Evolutionary conservation across 306 rosid genomes (phyloP), one percentile per base, ranked within the genome.

Genomic region (Mimosa bimucronata): DNA sequence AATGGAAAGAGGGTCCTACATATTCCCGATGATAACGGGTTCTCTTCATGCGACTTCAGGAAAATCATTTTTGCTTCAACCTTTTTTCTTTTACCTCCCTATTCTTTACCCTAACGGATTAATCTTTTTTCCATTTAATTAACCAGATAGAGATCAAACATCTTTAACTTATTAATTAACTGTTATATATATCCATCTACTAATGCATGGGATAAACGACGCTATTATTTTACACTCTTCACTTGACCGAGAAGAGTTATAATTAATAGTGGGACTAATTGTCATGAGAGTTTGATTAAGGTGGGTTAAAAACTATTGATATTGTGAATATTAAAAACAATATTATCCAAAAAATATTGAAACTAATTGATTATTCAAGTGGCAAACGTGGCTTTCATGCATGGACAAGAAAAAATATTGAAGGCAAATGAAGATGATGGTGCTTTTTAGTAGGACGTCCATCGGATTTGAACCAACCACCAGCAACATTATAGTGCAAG

Each of bases 21-120:
- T 78, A 26, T 70, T 62, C 71, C 76, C 73, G 75, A 44, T 77
- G 66, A 80, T 77, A 74, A 74, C 66, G 85, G 82, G 53, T 80
- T 81, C 53, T 45, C 48, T 44, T 44, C 19, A 7, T 41, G 45
- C 12, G 45, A 41, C 13, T 41, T n/a, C n/a, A n/a, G n/a, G n/a
- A 0, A 41, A 31, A 37, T 34, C 71, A 66, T 66, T 66, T 66
- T 21, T 8, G 45, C 26, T 23, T 65, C 70, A 31, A 65, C 7
- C 70, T 25, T 7, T 31, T 29, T 7, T 8, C 41, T 37, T 37
- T 7, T 37, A n/a, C n/a, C n/a, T n/a, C n/a, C n/a, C n/a, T n/a
- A n/a, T n/a, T n/a, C n/a, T n/a, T n/a, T n/a, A n/a, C n/a, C n/a
- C n/a, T n/a, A n/a, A n/a, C n/a, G n/a, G n/a, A n/a, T n/a, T n/a